phyloP scores from a whole-genome alignment of 345 rosid genomes.

The Populus tremula region DNA sequence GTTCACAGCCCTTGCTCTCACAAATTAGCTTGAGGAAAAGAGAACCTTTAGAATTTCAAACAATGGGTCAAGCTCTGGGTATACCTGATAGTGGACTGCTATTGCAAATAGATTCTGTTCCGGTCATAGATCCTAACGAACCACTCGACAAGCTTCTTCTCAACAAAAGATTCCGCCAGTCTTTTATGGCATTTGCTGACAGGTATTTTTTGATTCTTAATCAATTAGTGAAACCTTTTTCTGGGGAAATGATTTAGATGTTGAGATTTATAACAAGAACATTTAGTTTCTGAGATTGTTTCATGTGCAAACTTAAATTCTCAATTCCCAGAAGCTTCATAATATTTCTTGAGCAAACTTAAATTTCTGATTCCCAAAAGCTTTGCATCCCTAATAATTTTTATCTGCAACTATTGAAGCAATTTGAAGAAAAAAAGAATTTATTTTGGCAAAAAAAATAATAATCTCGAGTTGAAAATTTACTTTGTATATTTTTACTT shows the following conservation, averaged over 20 bases:
- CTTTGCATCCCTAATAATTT: too few species aligned
- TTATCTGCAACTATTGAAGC: too few species aligned
- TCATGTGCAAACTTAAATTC: too few species aligned
- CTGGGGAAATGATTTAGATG: too few species aligned
- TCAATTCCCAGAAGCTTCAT: too few species aligned
- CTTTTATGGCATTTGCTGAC: constrained; percentile 88
- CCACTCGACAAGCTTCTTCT: constrained; percentile 84
- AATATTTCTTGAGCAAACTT: too few species aligned
- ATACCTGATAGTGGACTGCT: constrained; percentile 82
- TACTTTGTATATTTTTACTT: not conserved
- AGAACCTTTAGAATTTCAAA: constrained; percentile 53
- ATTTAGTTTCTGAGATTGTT: too few species aligned
- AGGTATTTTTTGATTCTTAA: constrained; percentile 42
- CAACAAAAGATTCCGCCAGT: constrained; percentile 66
- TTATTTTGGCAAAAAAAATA: not conserved
- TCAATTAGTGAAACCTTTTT: too few species aligned
- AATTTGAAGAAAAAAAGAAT: not conserved
- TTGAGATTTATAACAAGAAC: too few species aligned
- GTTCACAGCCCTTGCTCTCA: constrained; percentile 76
- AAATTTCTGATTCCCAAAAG: too few species aligned
- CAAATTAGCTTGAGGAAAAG: constrained; percentile 80
- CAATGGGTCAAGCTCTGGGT: constrained; percentile 87
- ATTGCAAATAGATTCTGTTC: constrained; percentile 46
- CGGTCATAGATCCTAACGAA: constrained; percentile 52
- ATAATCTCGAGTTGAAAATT: not conserved